Base-by-base conservation (phyloP, 2,329 filamentous ascomycete genomes). In the Alternaria incomplexa region DNA sequence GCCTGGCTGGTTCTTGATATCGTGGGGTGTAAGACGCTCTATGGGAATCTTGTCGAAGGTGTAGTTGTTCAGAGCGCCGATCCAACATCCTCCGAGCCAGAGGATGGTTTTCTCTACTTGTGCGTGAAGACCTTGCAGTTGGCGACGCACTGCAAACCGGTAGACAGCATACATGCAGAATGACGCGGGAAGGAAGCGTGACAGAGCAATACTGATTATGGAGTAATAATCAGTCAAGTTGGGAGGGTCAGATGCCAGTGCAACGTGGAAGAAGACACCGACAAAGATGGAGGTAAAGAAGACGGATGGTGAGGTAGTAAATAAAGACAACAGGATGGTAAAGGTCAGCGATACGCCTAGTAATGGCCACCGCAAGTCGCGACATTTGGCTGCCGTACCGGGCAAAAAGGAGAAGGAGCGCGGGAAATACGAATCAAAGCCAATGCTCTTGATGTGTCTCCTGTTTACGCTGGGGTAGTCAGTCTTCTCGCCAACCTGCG, bases 31-130 rank as follows among this genome's bases (percentile, higher is more conserved):
- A n/a, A 99, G 85, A 3, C 96, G 90, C 79, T 93, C 89, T 68
- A 99, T 96, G 0, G 96, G 96, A 64, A 99, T 97, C 81, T 92
- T 91, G 72, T 93, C 91, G 74, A 99, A 93, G 0, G 96, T 98
- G 80, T 97, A 96, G 81, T 98, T 98, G 74, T 95, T 95, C 69
- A 99, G 82, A 1, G 93, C 90, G 15, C 94, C 96, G 43, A 97
- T 88, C 91, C 96, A 99, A 75, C 91, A 93, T 8, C 89, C 90
- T 1, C 94, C 94, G 1, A 99, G 84, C 91, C 93, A 98, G 26
- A 98, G 85, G 3, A 98, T 81, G 0, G 93, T 92, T 84, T 97
- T 97, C 75, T 97, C 95, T 46, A 97, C 73, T 76, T 97, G 95
- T 0, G 94, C 93, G 0, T 88, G 90, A 3, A 97, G 85, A 2